phyloP scores from a whole-genome alignment of 2,329 filamentous ascomycete genomes.

The Verticillium klebahnii region DNA sequence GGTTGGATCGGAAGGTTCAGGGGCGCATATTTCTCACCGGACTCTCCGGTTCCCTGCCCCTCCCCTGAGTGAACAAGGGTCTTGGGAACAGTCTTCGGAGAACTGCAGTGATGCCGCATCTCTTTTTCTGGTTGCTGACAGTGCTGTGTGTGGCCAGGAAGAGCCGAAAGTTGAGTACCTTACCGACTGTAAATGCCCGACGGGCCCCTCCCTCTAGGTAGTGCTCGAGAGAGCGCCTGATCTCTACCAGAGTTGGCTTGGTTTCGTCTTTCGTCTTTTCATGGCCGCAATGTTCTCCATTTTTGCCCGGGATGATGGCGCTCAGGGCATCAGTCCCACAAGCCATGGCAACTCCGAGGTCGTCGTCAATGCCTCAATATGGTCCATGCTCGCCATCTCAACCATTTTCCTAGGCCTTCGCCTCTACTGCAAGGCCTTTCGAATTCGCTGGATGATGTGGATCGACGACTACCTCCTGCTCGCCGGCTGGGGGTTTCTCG shows the following conservation, averaged over 20 bases:
- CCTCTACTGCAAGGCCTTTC: conserved; percentile 17
- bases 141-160: too few relatives aligned
- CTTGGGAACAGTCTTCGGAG: too few relatives aligned
- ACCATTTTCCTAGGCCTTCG: neutral
- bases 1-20: neutral
- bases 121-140: too few relatives aligned
- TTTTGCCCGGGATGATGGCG: neutral
- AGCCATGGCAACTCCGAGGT: neutral
- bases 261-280: neutral
- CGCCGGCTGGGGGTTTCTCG: conserved; percentile 17
- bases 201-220: neutral
- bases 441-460: neutral
- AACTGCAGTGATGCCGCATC: neutral
- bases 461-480: conserved; percentile 25
- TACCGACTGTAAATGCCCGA: neutral
- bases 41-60: neutral
- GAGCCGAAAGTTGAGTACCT: neutral
- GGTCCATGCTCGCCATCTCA: neutral
- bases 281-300: neutral
- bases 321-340: neutral
- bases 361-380: neutral
- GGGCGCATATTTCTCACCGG: neutral
- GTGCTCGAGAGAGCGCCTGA: neutral
- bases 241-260: neutral
- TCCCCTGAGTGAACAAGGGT: neutral